These are phyloP conservation scores for Pichia sp. DNA, from an alignment of 1,139 yeast species.

Conservation along the genomic window DNA sequence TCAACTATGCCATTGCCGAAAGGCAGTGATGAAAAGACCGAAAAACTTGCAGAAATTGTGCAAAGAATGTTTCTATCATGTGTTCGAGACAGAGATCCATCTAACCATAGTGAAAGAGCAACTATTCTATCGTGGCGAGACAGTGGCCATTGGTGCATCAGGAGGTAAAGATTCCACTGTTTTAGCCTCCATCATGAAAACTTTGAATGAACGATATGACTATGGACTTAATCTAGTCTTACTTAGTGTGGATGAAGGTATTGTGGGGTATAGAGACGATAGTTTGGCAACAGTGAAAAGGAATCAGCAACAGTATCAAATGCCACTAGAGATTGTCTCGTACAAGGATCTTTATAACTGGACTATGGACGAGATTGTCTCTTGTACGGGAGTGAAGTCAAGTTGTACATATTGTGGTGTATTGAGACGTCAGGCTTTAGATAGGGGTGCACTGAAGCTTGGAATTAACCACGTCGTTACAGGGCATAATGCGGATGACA, in stretches of 20 bases:
- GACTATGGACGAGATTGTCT: conserved; percentile 98
- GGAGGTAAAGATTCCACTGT: conserved; percentile 99
- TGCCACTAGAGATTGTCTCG: conserved; percentile 86
- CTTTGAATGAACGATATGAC: conserved; percentile 78
- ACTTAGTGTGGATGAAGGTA: conserved; percentile 92
- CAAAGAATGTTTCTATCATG: conserved; percentile 80
- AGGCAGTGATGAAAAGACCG: conserved; percentile 88
- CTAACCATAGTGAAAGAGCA: conserved; percentile 69
- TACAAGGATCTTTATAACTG: conserved; percentile 86
- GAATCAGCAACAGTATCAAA: conserved; percentile 77
- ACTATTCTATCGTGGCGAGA: conserved; percentile 73
- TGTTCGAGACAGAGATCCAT: conserved; percentile 94
- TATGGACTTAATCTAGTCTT: conserved; percentile 81
- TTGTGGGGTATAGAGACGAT: conserved; percentile 94
- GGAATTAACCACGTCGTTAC: conserved; percentile 90
- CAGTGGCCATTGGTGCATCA: conserved; percentile 94
- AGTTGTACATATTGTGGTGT: conserved; percentile 99
- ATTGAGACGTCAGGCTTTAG: conserved; percentile 90
- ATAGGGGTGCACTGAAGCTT: conserved; percentile 88
- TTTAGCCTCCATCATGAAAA: conserved; percentile 78
- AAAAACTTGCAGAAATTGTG: conserved; percentile 90
- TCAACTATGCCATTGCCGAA: conserved; percentile 78
- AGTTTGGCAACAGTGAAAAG: conserved; percentile 94
- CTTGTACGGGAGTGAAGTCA: conserved; percentile 88
- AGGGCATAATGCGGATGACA: conserved; percentile 98